Base-by-base conservation (phyloP, 768 basidiomycete genomes). In the Cystobasidium tubakii region DNA sequence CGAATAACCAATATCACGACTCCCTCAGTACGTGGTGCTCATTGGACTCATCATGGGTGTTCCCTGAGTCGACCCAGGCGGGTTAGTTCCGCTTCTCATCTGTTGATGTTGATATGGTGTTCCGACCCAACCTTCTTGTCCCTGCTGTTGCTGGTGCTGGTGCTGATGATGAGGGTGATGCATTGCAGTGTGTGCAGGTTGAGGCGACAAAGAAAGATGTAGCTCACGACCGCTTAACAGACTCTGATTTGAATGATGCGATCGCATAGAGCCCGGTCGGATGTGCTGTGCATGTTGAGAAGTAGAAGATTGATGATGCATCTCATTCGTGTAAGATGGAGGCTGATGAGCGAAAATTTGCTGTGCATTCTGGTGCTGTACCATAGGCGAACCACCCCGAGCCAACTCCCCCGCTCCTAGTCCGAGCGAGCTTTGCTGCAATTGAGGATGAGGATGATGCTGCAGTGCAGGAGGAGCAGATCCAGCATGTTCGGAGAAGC, bases 131-230 rank as follows among this genome's bases (percentile, higher is more conserved):
- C 13, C 31, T 23, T 31, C 29, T 21, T 62, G 31, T 7, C 23
- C 3, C n/a, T 62, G 57, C 9, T 12, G 13, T 39, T 62, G 57
- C 57, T 62, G 57, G 13, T 23, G 54, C 54, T 55, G 54, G 6
- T 55, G 54, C 54, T 23, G 23, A 23, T 55, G 54, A 23, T 55
- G 54, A 55, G 54, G 54, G 4, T 55, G 54, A 12, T 62, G 57
- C 57, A 39, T 39, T 2, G 27, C 36, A 62, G 19, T 4, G 27
- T 62, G 57, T 10, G 27, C 25, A 10, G 57, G 57, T 29, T 62
- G 57, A 29, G 36, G 57, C 23, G 31, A 31, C 27, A 9, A 23
- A 62, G 29, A 39, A 4, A 12, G 54, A 31, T 55, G 39, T 39
- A 15, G 15, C 15, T 50, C 9, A 50, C 46, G 9, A 50, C 46